phyloP scores from a whole-genome alignment of 306 rosid genomes.

The Acmispon strigosus region DNA sequence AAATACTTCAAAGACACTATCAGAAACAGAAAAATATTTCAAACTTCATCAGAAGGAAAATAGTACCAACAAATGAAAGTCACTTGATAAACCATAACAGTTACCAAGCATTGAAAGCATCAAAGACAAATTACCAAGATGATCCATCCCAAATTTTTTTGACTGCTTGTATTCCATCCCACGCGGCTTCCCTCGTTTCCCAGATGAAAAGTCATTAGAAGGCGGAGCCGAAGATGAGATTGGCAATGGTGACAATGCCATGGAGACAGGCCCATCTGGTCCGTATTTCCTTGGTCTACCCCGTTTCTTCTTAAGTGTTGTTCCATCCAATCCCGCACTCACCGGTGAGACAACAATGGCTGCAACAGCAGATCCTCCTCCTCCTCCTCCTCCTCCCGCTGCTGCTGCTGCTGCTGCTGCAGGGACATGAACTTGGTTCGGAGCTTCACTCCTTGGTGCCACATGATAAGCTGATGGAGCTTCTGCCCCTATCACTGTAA shows the following conservation, averaged over 20 bases:
- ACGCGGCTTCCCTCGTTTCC: slow-evolving; percentile 50
- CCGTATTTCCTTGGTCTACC: slow-evolving; percentile 92
- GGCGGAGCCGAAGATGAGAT: slow-evolving; percentile 53
- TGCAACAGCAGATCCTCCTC: neutral
- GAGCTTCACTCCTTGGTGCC: slow-evolving; percentile 71
- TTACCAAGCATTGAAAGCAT: slow-evolving; percentile 1
- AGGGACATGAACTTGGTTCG: slow-evolving; percentile 36
- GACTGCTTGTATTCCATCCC: slow-evolving; percentile 56
- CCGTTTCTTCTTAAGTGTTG: slow-evolving; percentile 57
- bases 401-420: neutral
- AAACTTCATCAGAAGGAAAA: neutral
- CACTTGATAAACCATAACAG: slow-evolving; percentile 7
- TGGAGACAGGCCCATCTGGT: slow-evolving; percentile 64
- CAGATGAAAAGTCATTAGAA: slow-evolving; percentile 35
- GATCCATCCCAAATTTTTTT: slow-evolving; percentile 50
- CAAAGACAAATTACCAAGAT: slow-evolving; percentile 36
- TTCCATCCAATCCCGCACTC: slow-evolving; percentile 47
- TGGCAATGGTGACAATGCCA: slow-evolving; percentile 76
- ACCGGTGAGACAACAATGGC: slow-evolving; percentile 33
- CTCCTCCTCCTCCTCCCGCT: too few relatives aligned
- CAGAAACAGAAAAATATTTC: slow-evolving; percentile 1
- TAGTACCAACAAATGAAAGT: neutral
- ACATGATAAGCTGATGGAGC: slow-evolving; percentile 80
- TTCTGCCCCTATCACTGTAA: slow-evolving; percentile 79
- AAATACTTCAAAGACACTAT: slow-evolving; percentile 9